Evolutionary conservation across 352 stramenopile species (phyloP), one percentile per base, ranked within the genome.

Genomic region (Phytophthora capsici): DNA sequence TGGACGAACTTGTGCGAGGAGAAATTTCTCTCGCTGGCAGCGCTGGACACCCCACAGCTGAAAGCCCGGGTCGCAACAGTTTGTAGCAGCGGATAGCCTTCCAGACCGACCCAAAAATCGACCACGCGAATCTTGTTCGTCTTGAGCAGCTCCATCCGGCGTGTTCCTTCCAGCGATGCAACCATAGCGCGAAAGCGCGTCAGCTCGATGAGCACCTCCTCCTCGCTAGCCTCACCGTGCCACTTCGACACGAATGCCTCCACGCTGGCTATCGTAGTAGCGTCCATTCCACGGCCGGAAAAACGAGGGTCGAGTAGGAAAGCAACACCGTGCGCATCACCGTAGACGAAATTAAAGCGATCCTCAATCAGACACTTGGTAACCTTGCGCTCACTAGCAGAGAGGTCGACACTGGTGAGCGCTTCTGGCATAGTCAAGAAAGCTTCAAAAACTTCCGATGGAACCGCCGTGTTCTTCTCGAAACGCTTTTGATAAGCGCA

Each of bases 1-100:
- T 58, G 51, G 16, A 58, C 12, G 37, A 50, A 58, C 23, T 49
- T 49, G 9, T 58, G 51, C 4, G 23, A 16, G 0, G 37, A 58
- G 36, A 49, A 49, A 25, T 58, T 58, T 10, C 38, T 10, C 28
- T 43, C 38, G 2, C 37, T n/a, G 10, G 51, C 23, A 3, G 37
- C 37, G 30, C 51, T 58, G 28, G 51, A 58, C n/a, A 14, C 25
- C 1, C 37, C 38, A 1, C 37, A 28, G 4, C 16, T 26, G 25
- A 50, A 40, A 12, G 40, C 23, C 13, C 13, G 25, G 2, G 25
- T 43, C 12, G 50, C 50, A 12, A 49, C 48, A 16, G 36, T 37
- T 16, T 38, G 50, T 9, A 58, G 17, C 4, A 58, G 23, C 22
- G 51, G 51, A 20, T 32, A 48, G 3, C 17, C 30, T 36, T 12